Base-by-base conservation (phyloP, 1,284 basidiomycete genomes). In the Psilocybe mexicana region DNA sequence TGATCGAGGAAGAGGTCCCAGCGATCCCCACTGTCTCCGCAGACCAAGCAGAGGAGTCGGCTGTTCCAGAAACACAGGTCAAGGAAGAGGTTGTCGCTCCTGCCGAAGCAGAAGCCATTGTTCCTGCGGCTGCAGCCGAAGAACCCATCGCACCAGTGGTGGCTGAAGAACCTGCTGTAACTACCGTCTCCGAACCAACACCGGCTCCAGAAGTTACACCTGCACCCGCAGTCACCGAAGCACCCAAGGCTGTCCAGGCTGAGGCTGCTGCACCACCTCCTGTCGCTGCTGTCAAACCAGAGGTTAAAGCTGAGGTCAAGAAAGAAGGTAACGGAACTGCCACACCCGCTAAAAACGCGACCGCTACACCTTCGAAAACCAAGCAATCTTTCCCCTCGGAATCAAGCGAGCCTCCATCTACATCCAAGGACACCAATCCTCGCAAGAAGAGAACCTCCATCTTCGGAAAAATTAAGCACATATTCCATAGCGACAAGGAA, bases 391-490 rank as follows among this genome's bases (percentile, higher is more conserved):
- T 69, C 61, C 63, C 64, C 14, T 58, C 63, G 1, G 46, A 63
- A n/a, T 59, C 62, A 24, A 57, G 48, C 18, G 60, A 43, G n/a
- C 67, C 70, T 0, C 66, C 72, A 23, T 65, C 70, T 12, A 63
- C 68, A 14, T 62, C 64, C 14, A 67, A 62, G 35, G 61, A 64
- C 51, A 65, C 57, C 49, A 61, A 68, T n/a, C 57, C 59, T 30
- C 65, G 65, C 52, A 69, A 70, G 68, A 84, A 81, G 67, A 73
- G 77, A 44, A 67, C 68, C 2, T 81, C 82, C 8, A 67, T 83
- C 24, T 73, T 83, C 49, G 74, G 74, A 18, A 82, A 74, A 54
- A 30, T 79, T 42, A 84, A 79, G 64, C 65, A 72, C 28, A 65
- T 81, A 4, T 82, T 85, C 64, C 63, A 68, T 43, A 66, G 70